Conservation (phyloP, 2,329 filamentous ascomycete species). For the Cercospora zeae-maydis region DNA sequence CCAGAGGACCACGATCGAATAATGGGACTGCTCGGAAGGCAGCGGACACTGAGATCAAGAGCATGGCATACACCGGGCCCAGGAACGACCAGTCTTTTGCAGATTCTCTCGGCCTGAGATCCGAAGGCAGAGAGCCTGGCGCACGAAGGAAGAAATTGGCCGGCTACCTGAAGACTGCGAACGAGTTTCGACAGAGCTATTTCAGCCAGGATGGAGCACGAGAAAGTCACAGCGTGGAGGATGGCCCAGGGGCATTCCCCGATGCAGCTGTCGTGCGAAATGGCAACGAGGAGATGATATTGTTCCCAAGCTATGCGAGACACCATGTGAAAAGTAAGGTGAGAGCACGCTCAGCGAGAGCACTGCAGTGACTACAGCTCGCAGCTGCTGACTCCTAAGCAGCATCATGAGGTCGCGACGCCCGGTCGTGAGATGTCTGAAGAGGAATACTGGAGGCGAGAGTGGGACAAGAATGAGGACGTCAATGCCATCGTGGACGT, state of each 20-base stretch:
- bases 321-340: conserved; percentile 57
- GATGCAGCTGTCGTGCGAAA: conserved; percentile 75
- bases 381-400: neutral
- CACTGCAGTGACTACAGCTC: neutral
- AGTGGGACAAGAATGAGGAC: conserved; percentile 77
- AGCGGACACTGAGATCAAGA: conserved; percentile 12
- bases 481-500: conserved; percentile 86
- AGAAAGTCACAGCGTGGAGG: conserved; percentile 23
- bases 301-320: conserved; percentile 92
- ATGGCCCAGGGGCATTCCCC: conserved; percentile 64
- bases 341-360: conserved; percentile 22
- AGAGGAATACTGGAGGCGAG: conserved; percentile 66
- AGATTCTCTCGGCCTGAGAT: conserved; percentile 33
- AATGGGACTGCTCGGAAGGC: conserved; percentile 30
- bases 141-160: conserved; percentile 75
- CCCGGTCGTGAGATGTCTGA: conserved; percentile 27
- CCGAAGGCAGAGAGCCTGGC: conserved; percentile 57
- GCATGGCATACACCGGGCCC: conserved; percentile 34
- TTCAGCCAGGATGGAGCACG: conserved; percentile 37
- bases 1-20: conserved; percentile 21
- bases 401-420: conserved; percentile 17
- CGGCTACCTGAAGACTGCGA: conserved; percentile 66
- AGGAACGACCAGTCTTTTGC: conserved; percentile 36
- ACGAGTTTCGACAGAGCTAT: conserved; percentile 67
- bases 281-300: conserved; percentile 84